phyloP scores from a whole-genome alignment of 768 basidiomycete species.

The Filobasidium floriforme region DNA sequence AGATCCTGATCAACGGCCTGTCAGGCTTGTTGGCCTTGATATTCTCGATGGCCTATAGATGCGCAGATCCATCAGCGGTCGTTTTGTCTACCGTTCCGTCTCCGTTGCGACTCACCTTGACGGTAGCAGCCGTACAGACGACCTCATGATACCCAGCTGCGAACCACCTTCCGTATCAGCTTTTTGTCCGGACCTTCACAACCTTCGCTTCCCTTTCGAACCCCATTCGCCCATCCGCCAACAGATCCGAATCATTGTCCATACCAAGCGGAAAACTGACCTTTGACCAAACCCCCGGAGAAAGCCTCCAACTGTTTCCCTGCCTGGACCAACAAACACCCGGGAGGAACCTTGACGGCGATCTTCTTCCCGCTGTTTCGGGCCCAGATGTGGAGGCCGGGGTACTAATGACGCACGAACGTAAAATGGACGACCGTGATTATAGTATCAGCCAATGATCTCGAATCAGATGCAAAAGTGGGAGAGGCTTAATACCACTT shows the following conservation, averaged over 20 bases:
- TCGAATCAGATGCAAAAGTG: not conserved
- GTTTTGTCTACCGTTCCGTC: not conserved
- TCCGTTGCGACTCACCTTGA: constrained; percentile 52
- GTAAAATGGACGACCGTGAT: constrained; percentile 48
- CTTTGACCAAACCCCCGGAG: constrained; percentile 61
- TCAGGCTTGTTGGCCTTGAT: constrained; percentile 57
- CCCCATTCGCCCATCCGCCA: too few relatives aligned
- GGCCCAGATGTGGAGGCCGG: constrained; percentile 89
- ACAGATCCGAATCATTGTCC: not conserved
- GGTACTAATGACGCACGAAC: constrained; percentile 48
- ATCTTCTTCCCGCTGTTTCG: constrained; percentile 87
- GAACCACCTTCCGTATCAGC: not conserved
- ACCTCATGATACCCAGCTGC: constrained; percentile 88
- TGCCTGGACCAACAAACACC: constrained; percentile 82
- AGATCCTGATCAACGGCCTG: constrained; percentile 89
- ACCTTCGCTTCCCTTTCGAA: not conserved
- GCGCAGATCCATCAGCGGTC: not conserved
- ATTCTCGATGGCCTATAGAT: constrained; percentile 55
- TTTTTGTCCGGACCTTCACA: not conserved
- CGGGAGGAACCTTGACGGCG: constrained; percentile 72
- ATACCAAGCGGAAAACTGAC: constrained; percentile 20
- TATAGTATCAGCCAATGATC: constrained; percentile 48
- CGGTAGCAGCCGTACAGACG: constrained; percentile 72
- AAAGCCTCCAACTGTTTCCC: constrained; percentile 91
- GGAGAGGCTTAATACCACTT: constrained; percentile 1